Percentiles rank a stretch among this genome's conserved stretches.
These are phyloP conservation scores for Fusarium begoniae DNA, from an alignment of 2,329 filamentous ascomycete genomes.

Conservation along the genomic window DNA sequence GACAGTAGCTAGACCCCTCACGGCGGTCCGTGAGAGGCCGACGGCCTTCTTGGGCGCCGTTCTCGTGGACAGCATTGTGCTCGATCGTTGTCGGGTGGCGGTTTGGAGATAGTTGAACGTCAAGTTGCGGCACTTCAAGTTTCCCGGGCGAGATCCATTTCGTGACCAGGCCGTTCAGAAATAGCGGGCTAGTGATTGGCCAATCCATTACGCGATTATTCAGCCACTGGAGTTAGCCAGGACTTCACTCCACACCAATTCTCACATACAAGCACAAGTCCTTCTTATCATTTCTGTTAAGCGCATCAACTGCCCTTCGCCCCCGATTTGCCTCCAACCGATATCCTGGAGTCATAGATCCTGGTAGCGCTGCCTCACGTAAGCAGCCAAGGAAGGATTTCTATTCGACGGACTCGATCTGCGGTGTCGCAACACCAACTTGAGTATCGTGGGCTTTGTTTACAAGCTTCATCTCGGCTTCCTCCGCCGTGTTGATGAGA, in stretches of 20 bases:
- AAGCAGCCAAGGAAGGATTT: slow-evolving; percentile 15
- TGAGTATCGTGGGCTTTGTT: not conserved
- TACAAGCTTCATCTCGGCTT: slow-evolving; percentile 12
- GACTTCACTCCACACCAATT: slow-evolving; percentile 19
- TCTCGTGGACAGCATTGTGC: slow-evolving; percentile 57
- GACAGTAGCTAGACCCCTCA: slow-evolving; percentile 82
- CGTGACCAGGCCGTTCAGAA: slow-evolving; percentile 47
- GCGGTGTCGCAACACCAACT: slow-evolving; percentile 28
- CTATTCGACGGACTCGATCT: slow-evolving; percentile 21
- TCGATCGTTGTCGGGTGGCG: slow-evolving; percentile 46
- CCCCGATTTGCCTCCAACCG: slow-evolving; percentile 13
- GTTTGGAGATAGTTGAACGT: slow-evolving; percentile 44
- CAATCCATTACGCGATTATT: slow-evolving; percentile 48
- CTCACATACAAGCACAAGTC: not conserved
- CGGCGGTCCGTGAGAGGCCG: slow-evolving; percentile 55
- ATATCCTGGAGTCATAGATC: slow-evolving; percentile 42
- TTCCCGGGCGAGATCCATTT: slow-evolving; percentile 45
- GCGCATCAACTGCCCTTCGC: slow-evolving; percentile 1
- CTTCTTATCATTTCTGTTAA: slow-evolving; percentile 35
- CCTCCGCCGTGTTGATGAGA: not conserved
- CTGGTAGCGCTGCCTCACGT: slow-evolving; percentile 21
- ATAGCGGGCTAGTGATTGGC: slow-evolving; percentile 53
- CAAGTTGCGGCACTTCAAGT: slow-evolving; percentile 51
- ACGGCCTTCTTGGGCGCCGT: slow-evolving; percentile 52
- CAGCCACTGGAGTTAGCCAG: slow-evolving; percentile 44